Percentiles rank a stretch among this genome's conserved stretches.
These are phyloP conservation scores for Zymoseptoria ardabiliae DNA, from an alignment of 2,329 filamentous ascomycete species.

Conservation along the genomic window DNA sequence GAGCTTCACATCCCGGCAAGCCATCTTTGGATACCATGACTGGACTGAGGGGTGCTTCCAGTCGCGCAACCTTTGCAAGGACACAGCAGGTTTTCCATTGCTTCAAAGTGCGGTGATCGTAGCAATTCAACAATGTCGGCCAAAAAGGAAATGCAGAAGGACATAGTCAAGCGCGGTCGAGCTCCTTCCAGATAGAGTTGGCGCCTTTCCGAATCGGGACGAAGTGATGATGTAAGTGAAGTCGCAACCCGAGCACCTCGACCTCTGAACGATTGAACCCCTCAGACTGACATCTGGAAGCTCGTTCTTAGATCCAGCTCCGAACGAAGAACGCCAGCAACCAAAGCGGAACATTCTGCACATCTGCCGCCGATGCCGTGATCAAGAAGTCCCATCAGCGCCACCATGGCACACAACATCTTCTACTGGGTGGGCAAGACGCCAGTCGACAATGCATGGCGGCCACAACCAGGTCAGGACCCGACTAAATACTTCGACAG, in stretches of 20 bases:
- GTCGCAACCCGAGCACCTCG: neutral
- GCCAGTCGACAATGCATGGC: slow-evolving; percentile 24
- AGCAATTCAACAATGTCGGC: too few relatives aligned
- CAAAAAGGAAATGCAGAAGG: too few relatives aligned
- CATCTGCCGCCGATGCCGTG: neutral
- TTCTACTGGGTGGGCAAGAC: slow-evolving; percentile 28
- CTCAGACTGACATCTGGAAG: neutral
- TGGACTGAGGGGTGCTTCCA: neutral
- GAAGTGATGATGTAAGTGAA: neutral
- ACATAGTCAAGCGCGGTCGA: neutral
- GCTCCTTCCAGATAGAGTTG: neutral
- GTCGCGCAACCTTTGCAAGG: neutral
- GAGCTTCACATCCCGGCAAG: neutral
- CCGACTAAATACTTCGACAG: slow-evolving; percentile 17
- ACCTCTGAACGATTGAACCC: neutral
- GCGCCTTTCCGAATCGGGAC: neutral
- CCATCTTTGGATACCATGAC: neutral
- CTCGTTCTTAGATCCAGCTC: neutral
- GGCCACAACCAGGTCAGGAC: slow-evolving; percentile 18
- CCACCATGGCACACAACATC: slow-evolving; percentile 13
- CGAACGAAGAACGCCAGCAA: neutral
- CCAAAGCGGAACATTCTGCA: neutral
- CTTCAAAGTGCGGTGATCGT: neutral
- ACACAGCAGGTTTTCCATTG: neutral
- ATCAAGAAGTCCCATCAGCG: neutral